Evolutionary conservation across 225 moss, liverwort and hornwort species (phyloP).

Genomic region (Neckera pumila): DNA sequence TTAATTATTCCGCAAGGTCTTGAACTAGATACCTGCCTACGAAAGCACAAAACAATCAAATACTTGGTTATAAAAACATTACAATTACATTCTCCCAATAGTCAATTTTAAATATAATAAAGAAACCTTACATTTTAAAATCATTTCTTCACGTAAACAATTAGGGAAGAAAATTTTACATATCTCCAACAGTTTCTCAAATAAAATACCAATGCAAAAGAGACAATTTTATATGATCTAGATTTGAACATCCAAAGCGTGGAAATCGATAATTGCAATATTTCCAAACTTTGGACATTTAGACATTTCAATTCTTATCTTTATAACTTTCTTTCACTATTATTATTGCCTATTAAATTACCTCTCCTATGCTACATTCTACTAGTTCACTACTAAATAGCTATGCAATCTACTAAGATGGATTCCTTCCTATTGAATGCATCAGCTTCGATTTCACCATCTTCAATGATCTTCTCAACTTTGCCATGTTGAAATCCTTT

Average conservation of each 20-base stretch:
- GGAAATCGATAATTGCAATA: neutral
- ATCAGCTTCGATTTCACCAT: neutral
- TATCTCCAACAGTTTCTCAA: neutral
- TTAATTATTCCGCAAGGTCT: too few relatives aligned
- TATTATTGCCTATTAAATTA: neutral
- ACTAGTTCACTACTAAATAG: neutral
- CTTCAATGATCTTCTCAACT: neutral
- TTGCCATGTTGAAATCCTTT: neutral
- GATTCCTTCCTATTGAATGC: neutral
- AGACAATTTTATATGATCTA: fast-evolving
- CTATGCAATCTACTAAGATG: too few relatives aligned
- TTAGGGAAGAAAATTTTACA: too few relatives aligned
- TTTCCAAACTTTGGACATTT: neutral
- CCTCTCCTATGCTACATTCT: neutral
- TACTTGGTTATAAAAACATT: too few relatives aligned
- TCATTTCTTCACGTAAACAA: too few relatives aligned
- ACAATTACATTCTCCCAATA: too few relatives aligned
- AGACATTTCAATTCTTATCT: neutral
- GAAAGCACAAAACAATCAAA: too few relatives aligned
- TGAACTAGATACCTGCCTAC: too few relatives aligned
- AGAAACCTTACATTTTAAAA: too few relatives aligned
- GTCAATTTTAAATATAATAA: too few relatives aligned
- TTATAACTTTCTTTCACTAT: neutral
- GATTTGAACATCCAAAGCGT: neutral
- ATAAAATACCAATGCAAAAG: too few relatives aligned